These are phyloP conservation scores for Solioccasus polychromus DNA, from an alignment of 768 basidiomycete genomes.

Conservation along the genomic window DNA sequence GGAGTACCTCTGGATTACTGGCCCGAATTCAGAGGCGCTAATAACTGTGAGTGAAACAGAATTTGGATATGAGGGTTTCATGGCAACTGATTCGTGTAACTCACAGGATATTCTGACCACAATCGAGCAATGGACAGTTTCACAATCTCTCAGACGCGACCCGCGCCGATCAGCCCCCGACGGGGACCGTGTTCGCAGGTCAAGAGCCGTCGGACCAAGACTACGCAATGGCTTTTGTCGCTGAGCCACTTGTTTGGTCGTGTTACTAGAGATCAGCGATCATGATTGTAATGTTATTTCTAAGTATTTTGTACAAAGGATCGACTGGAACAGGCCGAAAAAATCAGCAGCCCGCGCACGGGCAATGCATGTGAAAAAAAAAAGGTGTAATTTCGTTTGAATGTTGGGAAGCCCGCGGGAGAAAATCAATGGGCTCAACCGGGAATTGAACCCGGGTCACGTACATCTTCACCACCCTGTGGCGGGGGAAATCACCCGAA, in stretches of 20 bases:
- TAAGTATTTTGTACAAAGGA: no score
- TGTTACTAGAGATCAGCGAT: no score
- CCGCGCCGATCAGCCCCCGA: neutral
- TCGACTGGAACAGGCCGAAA: no score
- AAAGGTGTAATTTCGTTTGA: no score
- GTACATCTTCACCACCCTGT: constrained; percentile 32
- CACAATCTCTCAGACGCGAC: constrained; percentile 22
- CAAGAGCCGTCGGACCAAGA: constrained; percentile 28
- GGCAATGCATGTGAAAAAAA: no score
- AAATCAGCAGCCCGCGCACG: no score
- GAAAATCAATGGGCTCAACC: constrained; percentile 28
- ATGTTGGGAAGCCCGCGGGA: no score
- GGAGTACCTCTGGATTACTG: constrained; percentile 21
- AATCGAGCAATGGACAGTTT: constrained; percentile 26
- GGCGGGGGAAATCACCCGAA: constrained; percentile 28
- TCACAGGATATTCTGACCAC: constrained; percentile 25
- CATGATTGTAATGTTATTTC: no score
- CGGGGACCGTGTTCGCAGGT: constrained; percentile 8
- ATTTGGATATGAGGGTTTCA: neutral
- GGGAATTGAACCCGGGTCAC: constrained; percentile 38
- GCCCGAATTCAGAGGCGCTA: constrained; percentile 13
- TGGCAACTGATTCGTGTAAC: neutral
- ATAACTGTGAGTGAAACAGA: constrained; percentile 16
- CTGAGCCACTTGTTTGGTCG: constrained; percentile 11
- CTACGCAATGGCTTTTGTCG: no score